phyloP scores from a whole-genome alignment of 2,329 filamentous ascomycete species.

The Aphanocladium album region DNA sequence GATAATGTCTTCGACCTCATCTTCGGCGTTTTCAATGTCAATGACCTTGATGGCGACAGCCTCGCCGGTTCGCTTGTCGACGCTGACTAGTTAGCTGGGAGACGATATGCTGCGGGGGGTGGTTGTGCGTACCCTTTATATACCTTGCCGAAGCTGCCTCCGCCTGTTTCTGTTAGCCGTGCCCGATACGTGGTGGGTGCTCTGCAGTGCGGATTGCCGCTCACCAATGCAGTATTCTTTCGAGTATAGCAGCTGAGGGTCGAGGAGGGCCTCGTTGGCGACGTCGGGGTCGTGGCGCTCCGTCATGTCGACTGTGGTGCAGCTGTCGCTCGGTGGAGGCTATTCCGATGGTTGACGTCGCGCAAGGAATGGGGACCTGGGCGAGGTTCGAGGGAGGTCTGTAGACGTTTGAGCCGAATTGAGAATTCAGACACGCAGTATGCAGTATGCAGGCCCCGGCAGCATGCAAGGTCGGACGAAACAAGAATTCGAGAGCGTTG shows the following conservation, averaged over 20 bases:
- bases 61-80: conserved; percentile 88
- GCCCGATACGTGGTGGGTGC: background rate
- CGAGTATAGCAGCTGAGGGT: conserved; percentile 88
- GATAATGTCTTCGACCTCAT: conserved; percentile 99
- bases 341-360: too few relatives aligned
- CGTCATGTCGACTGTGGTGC: conserved; percentile 31
- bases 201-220: conserved; percentile 20
- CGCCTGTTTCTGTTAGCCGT: conserved; percentile 49
- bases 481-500: background rate
- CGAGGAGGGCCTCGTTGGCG: conserved; percentile 52
- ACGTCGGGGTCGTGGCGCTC: conserved; percentile 44
- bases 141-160: conserved; percentile 96
- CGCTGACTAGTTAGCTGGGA: conserved; percentile 43
- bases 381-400: background rate
- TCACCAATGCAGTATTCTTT: conserved; percentile 85
- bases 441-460: conserved; percentile 1
- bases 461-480: conserved; percentile 2
- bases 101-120: background rate
- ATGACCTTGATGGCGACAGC: conserved; percentile 98
- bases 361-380: too few relatives aligned
- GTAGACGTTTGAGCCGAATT: background rate
- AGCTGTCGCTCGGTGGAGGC: conserved; percentile 4
- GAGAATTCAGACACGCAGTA: background rate
- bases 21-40: conserved; percentile 97
- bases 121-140: conserved; percentile 75